Evolutionary conservation across 2,329 filamentous ascomycete genomes (phyloP), one percentile per base, ranked within the genome.

Genomic region (Samsoniella hepiali): DNA sequence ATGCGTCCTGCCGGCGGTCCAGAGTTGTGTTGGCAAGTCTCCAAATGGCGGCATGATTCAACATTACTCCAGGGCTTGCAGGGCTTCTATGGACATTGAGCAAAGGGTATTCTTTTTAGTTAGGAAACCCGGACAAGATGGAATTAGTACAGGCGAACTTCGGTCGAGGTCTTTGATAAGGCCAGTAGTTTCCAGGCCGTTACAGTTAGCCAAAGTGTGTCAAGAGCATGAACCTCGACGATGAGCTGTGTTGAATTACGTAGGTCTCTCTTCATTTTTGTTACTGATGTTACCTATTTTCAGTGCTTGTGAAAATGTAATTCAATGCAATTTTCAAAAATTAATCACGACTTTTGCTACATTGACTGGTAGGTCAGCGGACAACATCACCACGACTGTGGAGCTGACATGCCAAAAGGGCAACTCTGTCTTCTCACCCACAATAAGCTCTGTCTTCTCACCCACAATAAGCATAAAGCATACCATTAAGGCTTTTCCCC

Each of bases 391-490:
- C 44, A 58, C 9, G 22, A 17, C 22, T 50, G 57, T 59, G 57
- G 49, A 60, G 47, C 36, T 53, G 22, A 32, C 17, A 32, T 53
- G 36, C 36, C 36, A 51, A 60, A 34, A 17, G 13, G n/a, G 42
- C 22, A 58, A 49, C 11, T 32, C 36, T 5, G 17, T 34, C 45
- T 38, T 32, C 40, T 45, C 36, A 22, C 58, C 58, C 58, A 61
- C 58, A 61, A 61, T 61, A 61, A 61, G 50, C 50, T 32, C 36
- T 5, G 17, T 34, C 45, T 38, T 32, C 40, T 45, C 36, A 22
- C 58, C 58, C 58, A 61, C 58, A 61, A 61, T 61, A 61, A 61
- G 50, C 50, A 61, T 61, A 61, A 61, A 61, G 50, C 58, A 61
- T 54, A 61, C 58, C 31, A 31, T 54, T 54, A 54, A 34, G 40